phyloP scores from a whole-genome alignment of 2,329 filamentous ascomycete species.

The Xenoacremonium recifei region DNA sequence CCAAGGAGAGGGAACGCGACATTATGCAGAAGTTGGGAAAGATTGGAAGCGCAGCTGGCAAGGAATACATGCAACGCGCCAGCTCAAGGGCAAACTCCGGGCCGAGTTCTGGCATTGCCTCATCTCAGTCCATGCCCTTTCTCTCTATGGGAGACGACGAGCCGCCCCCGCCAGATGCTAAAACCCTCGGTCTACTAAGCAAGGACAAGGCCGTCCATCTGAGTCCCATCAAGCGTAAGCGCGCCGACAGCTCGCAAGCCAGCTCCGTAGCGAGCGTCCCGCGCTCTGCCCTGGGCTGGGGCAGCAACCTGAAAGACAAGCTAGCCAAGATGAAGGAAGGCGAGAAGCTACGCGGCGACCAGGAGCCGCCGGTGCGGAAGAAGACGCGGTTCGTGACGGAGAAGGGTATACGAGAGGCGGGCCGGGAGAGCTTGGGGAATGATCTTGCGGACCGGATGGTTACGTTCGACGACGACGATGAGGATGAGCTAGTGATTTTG shows the following conservation, averaged over 20 bases:
- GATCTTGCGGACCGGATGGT: conserved; percentile 39
- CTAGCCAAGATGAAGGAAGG: conserved; percentile 61
- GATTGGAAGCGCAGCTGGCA: conserved; percentile 64
- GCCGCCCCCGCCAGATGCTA: conserved; percentile 41
- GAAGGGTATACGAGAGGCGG: conserved; percentile 74
- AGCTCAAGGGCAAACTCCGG: conserved; percentile 15
- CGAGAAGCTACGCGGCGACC: conserved; percentile 43
- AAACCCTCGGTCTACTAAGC: conserved; percentile 31
- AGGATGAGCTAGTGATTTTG: conserved; percentile 53
- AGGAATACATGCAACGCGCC: conserved; percentile 64
- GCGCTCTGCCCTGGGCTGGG: conserved; percentile 53
- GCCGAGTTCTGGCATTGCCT: conserved; percentile 10
- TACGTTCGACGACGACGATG: conserved; percentile 45
- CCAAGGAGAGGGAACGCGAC: conserved; percentile 70
- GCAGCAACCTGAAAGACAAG: conserved; percentile 52
- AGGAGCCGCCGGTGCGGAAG: conserved; percentile 54
- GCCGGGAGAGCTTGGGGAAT: conserved; percentile 68
- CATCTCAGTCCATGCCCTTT: conserved; percentile 18
- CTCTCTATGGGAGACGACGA: conserved; percentile 27
- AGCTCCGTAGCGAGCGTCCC: conserved; percentile 26
- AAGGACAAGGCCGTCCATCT: conserved; percentile 50
- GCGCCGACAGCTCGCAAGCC: conserved; percentile 47
- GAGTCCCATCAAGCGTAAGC: conserved; percentile 61
- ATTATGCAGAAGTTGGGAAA: conserved; percentile 66
- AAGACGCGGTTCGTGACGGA: conserved; percentile 80